These are phyloP conservation scores for Cephalotrichum gorgonifer DNA, from an alignment of 2,329 filamentous ascomycete species.

Conservation along the genomic window DNA sequence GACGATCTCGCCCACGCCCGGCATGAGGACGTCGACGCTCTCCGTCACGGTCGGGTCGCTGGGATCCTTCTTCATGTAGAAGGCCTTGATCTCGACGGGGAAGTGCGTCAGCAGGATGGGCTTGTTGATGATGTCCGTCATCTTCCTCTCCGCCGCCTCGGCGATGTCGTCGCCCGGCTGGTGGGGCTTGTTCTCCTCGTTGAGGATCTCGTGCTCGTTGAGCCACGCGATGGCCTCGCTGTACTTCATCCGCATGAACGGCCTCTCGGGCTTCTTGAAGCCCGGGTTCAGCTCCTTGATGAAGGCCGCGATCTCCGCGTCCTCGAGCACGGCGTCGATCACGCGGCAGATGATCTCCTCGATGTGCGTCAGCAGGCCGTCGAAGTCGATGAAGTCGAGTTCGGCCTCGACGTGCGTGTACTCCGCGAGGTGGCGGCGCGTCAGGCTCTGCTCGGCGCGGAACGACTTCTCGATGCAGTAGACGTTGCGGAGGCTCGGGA, in stretches of 20 bases:
- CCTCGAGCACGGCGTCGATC: constrained; percentile 63
- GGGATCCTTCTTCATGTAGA: constrained; percentile 93
- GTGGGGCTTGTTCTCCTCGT: constrained; percentile 86
- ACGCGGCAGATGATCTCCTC: constrained; percentile 83
- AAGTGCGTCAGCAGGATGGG: constrained; percentile 97
- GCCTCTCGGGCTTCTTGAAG: constrained; percentile 71
- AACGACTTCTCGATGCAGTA: constrained; percentile 99
- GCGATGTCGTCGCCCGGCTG: constrained; percentile 95
- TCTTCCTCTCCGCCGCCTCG: constrained; percentile 88
- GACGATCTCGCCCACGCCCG: constrained; percentile 93
- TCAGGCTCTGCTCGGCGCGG: constrained; percentile 93
- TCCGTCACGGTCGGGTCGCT: constrained; percentile 78
- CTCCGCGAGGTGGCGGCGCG: constrained; percentile 86
- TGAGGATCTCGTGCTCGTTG: constrained; percentile 76
- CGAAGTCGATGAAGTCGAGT: constrained; percentile 89
- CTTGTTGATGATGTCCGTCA: constrained; percentile 93
- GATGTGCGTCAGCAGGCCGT: constrained; percentile 77
- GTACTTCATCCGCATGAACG: constrained; percentile 94
- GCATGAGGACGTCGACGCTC: constrained; percentile 78
- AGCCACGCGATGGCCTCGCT: constrained; percentile 91
- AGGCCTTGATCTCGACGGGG: constrained; percentile 94
- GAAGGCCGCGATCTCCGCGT: constrained; percentile 60
- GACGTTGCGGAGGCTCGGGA: constrained; percentile 85
- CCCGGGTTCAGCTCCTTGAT: constrained; percentile 85
- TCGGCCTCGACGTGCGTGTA: constrained; percentile 97